Base-by-base conservation (phyloP, 768 basidiomycete species). In the Trichaptum fuscoviolaceum region DNA sequence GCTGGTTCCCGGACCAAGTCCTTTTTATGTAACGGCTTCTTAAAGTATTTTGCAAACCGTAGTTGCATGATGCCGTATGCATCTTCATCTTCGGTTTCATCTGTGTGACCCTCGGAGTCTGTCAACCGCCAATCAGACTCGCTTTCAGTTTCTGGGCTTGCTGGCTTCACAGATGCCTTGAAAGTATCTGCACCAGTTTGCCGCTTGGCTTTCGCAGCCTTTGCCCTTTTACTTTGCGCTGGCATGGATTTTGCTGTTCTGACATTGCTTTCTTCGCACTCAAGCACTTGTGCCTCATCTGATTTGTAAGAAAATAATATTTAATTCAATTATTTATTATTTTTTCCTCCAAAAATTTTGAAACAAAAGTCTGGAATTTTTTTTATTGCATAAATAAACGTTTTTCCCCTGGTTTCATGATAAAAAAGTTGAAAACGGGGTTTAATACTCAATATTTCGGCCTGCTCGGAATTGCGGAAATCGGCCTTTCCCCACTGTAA, bases 271-370 rank as follows among this genome's bases (percentile, higher is more conserved):
- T n/a, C 9, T 58, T n/a, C 57, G 9, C n/a, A 4, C n/a, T 26
- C 7, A 9, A 58, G 20, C 20, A 58, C 3, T 3, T 58, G 7
- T 9, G 9, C 4, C 9, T 9, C 2, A 30, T 2, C 30, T 30
- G 30, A 58, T n/a, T 26, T 58, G n/a, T 26, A 26, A 58, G n/a
- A 58, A 58, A n/a, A 4, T 58, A 58, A 3, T n/a, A 58, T n/a
- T 58, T n/a, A n/a, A n/a, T 4, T n/a, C 4, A 58, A 3, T 58
- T n/a, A 58, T 4, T 4, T 26, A 58, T 30, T 30, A 58, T n/a
- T 58, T 58, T 58, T 58, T 58, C 57, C 20, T 9, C 57, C 57
- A 58, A 58, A 58, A 58, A 30, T 30, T 30, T 58, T 58, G 57
- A 58, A 58, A 58, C 57, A 58, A n/a, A n/a, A n/a, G 20, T 9